These are phyloP conservation scores for Chloromonas sp. DNA, from an alignment of 163 green algal genomes.

Conservation along the genomic window DNA sequence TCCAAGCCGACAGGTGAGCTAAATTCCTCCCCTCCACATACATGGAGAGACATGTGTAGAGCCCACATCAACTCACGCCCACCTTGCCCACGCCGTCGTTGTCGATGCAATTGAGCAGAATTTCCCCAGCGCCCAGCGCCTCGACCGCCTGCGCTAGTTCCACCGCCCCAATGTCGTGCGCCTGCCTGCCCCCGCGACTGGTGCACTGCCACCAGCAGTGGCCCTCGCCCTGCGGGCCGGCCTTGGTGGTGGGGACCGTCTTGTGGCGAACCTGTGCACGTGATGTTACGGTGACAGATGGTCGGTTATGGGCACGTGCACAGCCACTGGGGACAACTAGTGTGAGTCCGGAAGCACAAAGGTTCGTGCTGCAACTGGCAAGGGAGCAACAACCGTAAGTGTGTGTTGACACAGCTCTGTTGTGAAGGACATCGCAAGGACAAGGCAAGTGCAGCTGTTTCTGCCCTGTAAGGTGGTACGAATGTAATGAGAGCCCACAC, in stretches of 20 bases:
- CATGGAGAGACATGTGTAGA: too few relatives aligned
- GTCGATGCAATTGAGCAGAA: slow-evolving; percentile 99
- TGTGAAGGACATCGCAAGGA: too few relatives aligned
- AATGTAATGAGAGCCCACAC: too few relatives aligned
- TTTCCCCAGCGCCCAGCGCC: slow-evolving; percentile 91
- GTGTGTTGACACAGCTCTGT: too few relatives aligned
- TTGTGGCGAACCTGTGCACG: slow-evolving; percentile 22
- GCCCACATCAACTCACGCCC: background rate
- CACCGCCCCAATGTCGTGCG: slow-evolving; percentile 78
- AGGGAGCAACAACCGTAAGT: too few relatives aligned
- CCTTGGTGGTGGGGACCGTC: slow-evolving; percentile 36
- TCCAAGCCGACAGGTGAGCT: too few relatives aligned
- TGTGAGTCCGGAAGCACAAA: too few relatives aligned
- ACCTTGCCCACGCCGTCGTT: slow-evolving; percentile 74
- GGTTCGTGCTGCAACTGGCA: too few relatives aligned
- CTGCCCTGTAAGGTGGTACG: too few relatives aligned
- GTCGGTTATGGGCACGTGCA: background rate
- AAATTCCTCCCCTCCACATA: too few relatives aligned
- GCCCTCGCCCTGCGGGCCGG: slow-evolving; percentile 86
- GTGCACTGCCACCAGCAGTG: slow-evolving; percentile 98
- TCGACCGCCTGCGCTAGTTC: slow-evolving; percentile 81
- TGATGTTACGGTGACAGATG: background rate
- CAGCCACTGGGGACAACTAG: background rate
- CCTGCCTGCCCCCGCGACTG: slow-evolving; percentile 89
- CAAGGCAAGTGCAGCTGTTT: too few relatives aligned